phyloP scores from a whole-genome alignment of 108 stramenopile species.

The Phaeodactylum tricornutum region DNA sequence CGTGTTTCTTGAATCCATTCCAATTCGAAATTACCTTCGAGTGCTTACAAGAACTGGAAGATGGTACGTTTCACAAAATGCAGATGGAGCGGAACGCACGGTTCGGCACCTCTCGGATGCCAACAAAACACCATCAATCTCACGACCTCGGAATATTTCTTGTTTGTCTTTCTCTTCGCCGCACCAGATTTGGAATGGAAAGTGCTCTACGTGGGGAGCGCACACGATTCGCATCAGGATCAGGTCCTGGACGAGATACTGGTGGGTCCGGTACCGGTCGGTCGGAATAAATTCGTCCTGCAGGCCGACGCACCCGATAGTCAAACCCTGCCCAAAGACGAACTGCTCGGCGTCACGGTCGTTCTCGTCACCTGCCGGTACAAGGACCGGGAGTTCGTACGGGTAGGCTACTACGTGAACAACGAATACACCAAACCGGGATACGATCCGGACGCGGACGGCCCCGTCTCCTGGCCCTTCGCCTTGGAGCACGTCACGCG shows the following conservation, averaged over 20 bases:
- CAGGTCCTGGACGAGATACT: conserved; percentile 93
- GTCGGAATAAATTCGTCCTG: conserved; percentile 85
- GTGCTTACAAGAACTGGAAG: conserved; percentile 80
- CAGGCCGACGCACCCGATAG: conserved; percentile 89
- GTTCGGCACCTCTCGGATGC: not conserved
- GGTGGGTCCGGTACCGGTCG: conserved; percentile 97
- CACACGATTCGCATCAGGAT: conserved; percentile 82
- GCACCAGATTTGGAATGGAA: conserved; percentile 90
- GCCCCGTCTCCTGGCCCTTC: conserved; percentile 28
- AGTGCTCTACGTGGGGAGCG: conserved; percentile 95
- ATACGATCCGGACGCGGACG: conserved; percentile 7
- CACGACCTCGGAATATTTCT: conserved; percentile 2
- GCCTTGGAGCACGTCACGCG: conserved; percentile 67
- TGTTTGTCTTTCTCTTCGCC: conserved; percentile 2
- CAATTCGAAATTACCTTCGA: conserved; percentile 99
- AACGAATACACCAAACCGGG: conserved; percentile 72
- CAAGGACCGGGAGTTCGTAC: conserved; percentile 89
- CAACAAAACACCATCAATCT: not conserved
- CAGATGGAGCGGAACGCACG: not conserved
- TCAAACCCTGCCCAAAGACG: conserved; percentile 59
- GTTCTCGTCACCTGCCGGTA: conserved; percentile 94
- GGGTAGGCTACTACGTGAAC: conserved; percentile 99
- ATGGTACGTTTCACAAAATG: conserved; percentile 14
- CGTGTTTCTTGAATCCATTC: conserved; percentile 84
- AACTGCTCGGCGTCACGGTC: conserved; percentile 96